phyloP scores from a whole-genome alignment of 2,329 filamentous ascomycete genomes.

The Colletotrichum sp. region DNA sequence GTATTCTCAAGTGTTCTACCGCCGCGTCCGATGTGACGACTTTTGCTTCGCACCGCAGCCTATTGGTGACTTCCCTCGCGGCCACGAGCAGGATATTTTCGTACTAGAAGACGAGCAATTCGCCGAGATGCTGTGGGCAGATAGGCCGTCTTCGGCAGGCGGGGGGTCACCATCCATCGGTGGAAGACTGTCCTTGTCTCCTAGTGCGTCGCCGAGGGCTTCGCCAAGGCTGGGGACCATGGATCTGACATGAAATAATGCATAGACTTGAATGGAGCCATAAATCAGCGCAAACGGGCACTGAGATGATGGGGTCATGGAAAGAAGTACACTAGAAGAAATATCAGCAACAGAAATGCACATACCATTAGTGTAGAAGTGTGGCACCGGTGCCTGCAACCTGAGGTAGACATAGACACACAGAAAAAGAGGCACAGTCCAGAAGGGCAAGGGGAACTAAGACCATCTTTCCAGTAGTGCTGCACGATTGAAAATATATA shows the following conservation, averaged over 20 bases:
- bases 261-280: background rate
- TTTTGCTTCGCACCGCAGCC: slow-evolving; percentile 7
- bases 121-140: slow-evolving; percentile 13
- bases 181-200: background rate
- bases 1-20: slow-evolving; percentile 1
- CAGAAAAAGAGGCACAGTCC: background rate
- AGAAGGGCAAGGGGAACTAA: background rate
- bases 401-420: background rate
- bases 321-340: background rate
- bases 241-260: background rate
- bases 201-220: background rate
- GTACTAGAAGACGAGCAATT: slow-evolving; percentile 6
- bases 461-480: background rate
- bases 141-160: background rate
- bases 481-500: background rate
- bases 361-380: background rate
- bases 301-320: background rate
- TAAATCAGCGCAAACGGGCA: background rate
- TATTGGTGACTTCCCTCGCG: background rate
- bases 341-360: background rate
- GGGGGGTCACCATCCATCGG: background rate
- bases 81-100: background rate
- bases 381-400: background rate
- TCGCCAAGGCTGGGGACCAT: background rate
- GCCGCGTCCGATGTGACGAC: slow-evolving; percentile 1